Base-by-base conservation (phyloP, 768 basidiomycete species). In the Podaxis sp. region DNA sequence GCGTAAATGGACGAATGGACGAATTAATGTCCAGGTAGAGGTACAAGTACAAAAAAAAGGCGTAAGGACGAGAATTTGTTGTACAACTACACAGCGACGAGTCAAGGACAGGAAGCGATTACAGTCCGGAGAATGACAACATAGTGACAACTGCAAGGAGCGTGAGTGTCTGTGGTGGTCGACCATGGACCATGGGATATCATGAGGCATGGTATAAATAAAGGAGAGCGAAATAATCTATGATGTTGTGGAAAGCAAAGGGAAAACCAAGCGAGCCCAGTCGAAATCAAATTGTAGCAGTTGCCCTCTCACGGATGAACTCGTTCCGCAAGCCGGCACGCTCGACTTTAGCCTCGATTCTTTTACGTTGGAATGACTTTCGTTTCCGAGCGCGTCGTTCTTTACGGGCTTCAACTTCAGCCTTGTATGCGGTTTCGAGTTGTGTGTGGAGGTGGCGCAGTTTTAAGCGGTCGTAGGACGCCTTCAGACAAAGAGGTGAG, bases 301-400 rank as follows among this genome's bases (percentile, higher is more conserved):
- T 13, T 11, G 22, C 38, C 30, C 57, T 40, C 8, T 64, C 66
- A 22, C 28, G 61, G 57, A 42, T 63, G 36, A 71, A 77, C n/a
- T 75, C 73, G 57, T 67, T 68, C 44, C 76, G 73, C 57, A 77
- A 64, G 46, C 66, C 66, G 6, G 69, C 72, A 38, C 77, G 76
- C 12, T 71, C 64, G n/a, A 55, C 63, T 57, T 77, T 79, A 9
- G 72, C 76, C 57, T 75, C 74, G n/a, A 66, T 64, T 76, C 74
- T 77, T 58, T 64, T 67, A 19, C 69, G 64, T 63, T 76, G 71
- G 64, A 73, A 78, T 13, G 74, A 70, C 22, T 73, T 71, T 5
- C 72, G 70, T 52, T 60, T 64, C 63, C 40, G 73, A 61, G 52
- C 49, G 33, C 57, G 66, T 68, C 57, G 67, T 49, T 66, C 73